These are phyloP conservation scores for Globisporangium canariense DNA, from an alignment of 352 stramenopile species.

Conservation along the genomic window DNA sequence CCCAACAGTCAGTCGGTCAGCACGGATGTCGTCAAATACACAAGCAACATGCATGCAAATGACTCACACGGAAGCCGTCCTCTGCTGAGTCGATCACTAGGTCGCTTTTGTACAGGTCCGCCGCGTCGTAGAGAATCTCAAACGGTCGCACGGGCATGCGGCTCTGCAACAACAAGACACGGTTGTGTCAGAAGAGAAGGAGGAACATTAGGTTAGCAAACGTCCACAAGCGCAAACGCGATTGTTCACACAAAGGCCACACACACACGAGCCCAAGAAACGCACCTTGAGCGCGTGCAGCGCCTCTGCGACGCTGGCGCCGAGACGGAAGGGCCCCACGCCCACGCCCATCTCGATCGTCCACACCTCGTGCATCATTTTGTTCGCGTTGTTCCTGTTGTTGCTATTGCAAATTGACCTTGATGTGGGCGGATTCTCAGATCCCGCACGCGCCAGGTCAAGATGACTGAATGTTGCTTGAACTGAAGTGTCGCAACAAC, in stretches of 20 bases:
- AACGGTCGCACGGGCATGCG: conserved; percentile 67
- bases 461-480: neutral
- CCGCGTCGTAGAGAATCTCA: conserved; percentile 74
- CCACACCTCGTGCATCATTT: conserved; percentile 80
- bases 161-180: conserved; percentile 25
- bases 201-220: too few relatives aligned
- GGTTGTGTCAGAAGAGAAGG: neutral
- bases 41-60: conserved; percentile 1
- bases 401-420: neutral
- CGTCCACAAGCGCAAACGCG: neutral
- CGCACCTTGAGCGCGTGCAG: conserved; percentile 76
- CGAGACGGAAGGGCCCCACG: conserved; percentile 75
- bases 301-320: conserved; percentile 66
- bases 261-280: too few relatives aligned
- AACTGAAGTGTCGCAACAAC: neutral
- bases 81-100: conserved; percentile 65
- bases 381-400: conserved; percentile 4
- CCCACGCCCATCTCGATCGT: conserved; percentile 76
- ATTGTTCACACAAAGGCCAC: neutral
- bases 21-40: too few relatives aligned
- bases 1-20: neutral
- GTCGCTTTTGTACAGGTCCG: conserved; percentile 56
- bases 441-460: neutral
- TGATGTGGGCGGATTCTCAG: conserved; percentile 2
- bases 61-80: conserved; percentile 58